phyloP scores from a whole-genome alignment of 2,329 filamentous ascomycete genomes.

The Colletotrichum sp. region DNA sequence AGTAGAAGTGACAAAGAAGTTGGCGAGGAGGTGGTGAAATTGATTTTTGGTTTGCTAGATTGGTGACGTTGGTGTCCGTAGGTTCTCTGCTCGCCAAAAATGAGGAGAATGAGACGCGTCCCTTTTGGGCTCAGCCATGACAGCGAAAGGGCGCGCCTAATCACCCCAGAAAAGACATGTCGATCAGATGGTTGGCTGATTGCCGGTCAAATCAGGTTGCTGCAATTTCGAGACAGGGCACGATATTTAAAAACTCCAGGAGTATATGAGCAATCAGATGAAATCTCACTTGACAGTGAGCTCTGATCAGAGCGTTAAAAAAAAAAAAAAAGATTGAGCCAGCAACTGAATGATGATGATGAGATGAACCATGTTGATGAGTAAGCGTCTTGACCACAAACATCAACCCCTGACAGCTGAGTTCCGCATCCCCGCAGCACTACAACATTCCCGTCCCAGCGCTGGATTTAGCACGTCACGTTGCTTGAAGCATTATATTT shows the following conservation, averaged over 20 bases:
- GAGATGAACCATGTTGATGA: neutral
- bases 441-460: neutral
- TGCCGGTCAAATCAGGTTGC: neutral
- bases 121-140: neutral
- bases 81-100: neutral
- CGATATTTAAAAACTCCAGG: neutral
- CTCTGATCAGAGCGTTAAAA: neutral
- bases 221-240: neutral
- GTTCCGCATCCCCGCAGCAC: neutral
- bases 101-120: neutral
- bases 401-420: neutral
- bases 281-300: neutral
- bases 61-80: neutral
- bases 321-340: neutral
- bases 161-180: neutral
- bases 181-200: neutral
- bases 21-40: neutral
- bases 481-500: neutral
- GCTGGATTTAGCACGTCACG: neutral
- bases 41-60: neutral
- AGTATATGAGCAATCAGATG: neutral
- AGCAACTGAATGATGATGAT: neutral
- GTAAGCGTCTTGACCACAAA: neutral
- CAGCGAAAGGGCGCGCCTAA: neutral
- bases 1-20: slow-evolving; percentile 19